Conservation (phyloP, 139 green algal genomes). For the Chlorella sorokiniana region DNA sequence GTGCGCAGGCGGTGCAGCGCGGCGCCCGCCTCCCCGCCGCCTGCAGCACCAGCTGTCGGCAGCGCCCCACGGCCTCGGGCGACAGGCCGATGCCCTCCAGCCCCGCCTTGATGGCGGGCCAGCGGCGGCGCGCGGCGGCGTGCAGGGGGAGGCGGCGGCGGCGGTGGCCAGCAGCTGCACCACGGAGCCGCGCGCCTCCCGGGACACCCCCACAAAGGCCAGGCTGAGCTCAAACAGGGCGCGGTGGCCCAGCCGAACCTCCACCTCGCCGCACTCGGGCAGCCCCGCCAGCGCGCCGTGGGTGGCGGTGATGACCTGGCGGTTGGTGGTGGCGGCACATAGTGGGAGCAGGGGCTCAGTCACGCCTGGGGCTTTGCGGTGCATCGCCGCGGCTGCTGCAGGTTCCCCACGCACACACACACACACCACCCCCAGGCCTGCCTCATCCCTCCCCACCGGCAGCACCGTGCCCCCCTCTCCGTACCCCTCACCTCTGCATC, state of each 20-base stretch:
- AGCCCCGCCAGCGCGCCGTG: constrained; percentile 41
- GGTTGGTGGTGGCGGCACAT: background rate
- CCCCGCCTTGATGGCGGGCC: constrained; percentile 61
- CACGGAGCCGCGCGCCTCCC: constrained; percentile 44
- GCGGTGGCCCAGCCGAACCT: constrained; percentile 50
- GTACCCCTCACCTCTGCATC: constrained; percentile 27
- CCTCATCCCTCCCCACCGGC: background rate
- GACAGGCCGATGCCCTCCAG: constrained; percentile 72
- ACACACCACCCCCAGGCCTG: background rate
- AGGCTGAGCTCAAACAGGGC: constrained; percentile 31
- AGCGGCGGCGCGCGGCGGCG: constrained; percentile 41
- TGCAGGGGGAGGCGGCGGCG: constrained; percentile 38
- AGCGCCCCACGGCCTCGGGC: constrained; percentile 51
- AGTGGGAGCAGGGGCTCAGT: constrained; percentile 12
- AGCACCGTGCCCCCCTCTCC: background rate
- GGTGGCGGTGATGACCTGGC: constrained; percentile 52
- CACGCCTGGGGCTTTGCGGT: too few relatives aligned
- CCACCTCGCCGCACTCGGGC: constrained; percentile 49
- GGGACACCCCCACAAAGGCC: constrained; percentile 17
- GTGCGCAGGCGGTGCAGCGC: constrained; percentile 40
- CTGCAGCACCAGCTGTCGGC: constrained; percentile 62
- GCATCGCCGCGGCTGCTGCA: too few relatives aligned
- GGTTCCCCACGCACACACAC: background rate
- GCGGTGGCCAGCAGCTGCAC: constrained; percentile 60
- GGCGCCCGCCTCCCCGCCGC: constrained; percentile 49